Base-by-base conservation (phyloP, 2,329 filamentous ascomycete genomes). In the Metarhizium rileyi region DNA sequence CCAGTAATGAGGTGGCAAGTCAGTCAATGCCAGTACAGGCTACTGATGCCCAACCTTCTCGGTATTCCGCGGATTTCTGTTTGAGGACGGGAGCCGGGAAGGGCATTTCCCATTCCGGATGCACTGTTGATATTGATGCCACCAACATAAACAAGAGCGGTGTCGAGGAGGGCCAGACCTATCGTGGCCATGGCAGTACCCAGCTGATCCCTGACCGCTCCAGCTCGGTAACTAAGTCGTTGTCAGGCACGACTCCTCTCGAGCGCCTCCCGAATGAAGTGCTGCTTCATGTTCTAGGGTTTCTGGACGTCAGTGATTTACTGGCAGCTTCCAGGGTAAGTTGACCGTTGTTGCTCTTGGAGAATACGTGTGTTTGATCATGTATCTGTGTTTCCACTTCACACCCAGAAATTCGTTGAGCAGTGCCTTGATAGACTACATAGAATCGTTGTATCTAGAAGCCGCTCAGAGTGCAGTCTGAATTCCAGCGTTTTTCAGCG, bases 281-380 rank as follows among this genome's bases (percentile, higher is more conserved):
- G 26, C 62, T 81, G 48, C 70, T 76, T 53, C 71, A 77, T 50
- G 75, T 82, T 40, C 65, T 81, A 53, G 68, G 71, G 48, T 78
- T 74, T 55, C 65, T 82, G 49, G 78, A 82, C 53, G 75, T 81
- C 43, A 69, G 68, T 59, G 78, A 82, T 61, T 62, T 81, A 52
- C 65, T 81, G 47, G 68, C 71, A 53, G 71, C 70, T 48, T 81
- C 78, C 47, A 71, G 78, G 66, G 78, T 81, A 71, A 64, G 72
- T 71, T 26, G 48, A 40, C 28, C 20, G 44, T 23, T 46, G 9
- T 10, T 35, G 23, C 40, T 41, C 40, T 52, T 47, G 41, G 9
- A 0, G 9, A 36, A 14, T 14, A 25, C 16, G 30, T 46, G 38
- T 44, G n/a, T 18, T 23, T 26, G n/a, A 23, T 41, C n/a, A 3